Percentiles rank a stretch among this genome's conserved stretches.
Evolutionary conservation across 768 basidiomycete species (phyloP).

Genomic region (Phaffia australis): DNA sequence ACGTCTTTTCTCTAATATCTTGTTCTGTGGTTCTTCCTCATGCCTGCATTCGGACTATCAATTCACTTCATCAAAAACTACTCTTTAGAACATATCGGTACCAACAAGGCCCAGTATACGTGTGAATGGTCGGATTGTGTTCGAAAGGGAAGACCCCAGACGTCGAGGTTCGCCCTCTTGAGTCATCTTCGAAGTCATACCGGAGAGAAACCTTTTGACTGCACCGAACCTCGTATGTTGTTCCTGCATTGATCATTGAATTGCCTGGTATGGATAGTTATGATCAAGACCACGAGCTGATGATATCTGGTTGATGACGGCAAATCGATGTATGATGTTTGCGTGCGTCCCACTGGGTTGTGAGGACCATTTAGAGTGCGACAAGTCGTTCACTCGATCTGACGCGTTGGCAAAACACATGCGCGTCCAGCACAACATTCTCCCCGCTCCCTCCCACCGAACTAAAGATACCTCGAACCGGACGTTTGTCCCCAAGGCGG

Average conservation of each 20-base stretch:
- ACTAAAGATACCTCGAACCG: neutral
- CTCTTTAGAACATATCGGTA: constrained; percentile 60
- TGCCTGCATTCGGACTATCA: neutral
- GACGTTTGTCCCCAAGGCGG: neutral
- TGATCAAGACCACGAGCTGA: neutral
- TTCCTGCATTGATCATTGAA: constrained; percentile 4
- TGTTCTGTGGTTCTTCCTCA: neutral
- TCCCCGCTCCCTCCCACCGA: neutral
- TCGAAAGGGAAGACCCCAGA: constrained; percentile 70
- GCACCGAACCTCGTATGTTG: constrained; percentile 59
- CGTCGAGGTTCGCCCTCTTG: constrained; percentile 77
- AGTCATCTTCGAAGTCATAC: constrained; percentile 87
- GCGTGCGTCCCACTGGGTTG: neutral
- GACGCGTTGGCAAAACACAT: constrained; percentile 83
- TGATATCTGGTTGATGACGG: neutral
- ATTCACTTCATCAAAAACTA: constrained; percentile 6
- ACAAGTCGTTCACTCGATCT: constrained; percentile 87
- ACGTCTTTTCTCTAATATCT: neutral
- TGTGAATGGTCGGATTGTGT: constrained; percentile 82
- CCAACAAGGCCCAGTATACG: constrained; percentile 67
- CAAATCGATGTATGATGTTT: neutral
- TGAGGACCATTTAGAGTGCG: constrained; percentile 54
- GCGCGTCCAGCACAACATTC: constrained; percentile 50
- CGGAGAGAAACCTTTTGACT: constrained; percentile 86
- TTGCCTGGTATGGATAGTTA: neutral